Conservation (phyloP, 805 yeast species). For the Cyberlindnera meyerae region DNA sequence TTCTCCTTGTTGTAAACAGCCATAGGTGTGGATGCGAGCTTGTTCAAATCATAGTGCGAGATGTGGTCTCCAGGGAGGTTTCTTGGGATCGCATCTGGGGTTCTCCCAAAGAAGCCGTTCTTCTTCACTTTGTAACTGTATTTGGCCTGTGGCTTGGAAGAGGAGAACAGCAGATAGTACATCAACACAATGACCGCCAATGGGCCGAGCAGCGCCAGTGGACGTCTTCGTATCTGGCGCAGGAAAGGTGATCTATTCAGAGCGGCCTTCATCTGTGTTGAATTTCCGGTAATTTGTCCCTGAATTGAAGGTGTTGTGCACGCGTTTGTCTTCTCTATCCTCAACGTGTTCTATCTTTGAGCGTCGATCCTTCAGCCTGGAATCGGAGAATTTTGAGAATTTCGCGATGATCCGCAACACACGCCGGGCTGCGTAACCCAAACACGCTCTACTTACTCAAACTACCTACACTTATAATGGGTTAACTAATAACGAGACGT, state of each 20-base stretch:
- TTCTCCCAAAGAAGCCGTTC: constrained; percentile 33
- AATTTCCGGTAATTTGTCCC: no score
- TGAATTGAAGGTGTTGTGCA: no score
- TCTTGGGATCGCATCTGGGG: constrained; percentile 54
- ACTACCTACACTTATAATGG: no score
- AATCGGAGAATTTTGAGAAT: not conserved
- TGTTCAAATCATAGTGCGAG: constrained; percentile 80
- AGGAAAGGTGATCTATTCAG: constrained; percentile 30
- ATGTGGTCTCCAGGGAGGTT: constrained; percentile 69
- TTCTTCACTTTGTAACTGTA: constrained; percentile 26
- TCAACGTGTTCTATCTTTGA: not conserved
- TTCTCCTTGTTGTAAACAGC: constrained; percentile 76
- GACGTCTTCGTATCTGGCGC: constrained; percentile 59
- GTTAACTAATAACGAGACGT: no score
- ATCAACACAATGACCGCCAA: constrained; percentile 37
- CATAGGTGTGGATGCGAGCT: constrained; percentile 62
- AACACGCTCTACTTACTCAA: no score
- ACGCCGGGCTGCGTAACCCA: no score
- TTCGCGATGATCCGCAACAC: not conserved
- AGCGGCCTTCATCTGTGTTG: constrained; percentile 22
- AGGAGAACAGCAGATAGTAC: constrained; percentile 38
- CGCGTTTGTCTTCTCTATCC: no score
- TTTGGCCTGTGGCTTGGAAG: constrained; percentile 24
- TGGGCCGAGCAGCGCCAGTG: constrained; percentile 44
- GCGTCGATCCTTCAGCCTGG: not conserved